These are phyloP conservation scores for Penicillium desertorum DNA, from an alignment of 495 filamentous ascomycete species.

Conservation along the genomic window DNA sequence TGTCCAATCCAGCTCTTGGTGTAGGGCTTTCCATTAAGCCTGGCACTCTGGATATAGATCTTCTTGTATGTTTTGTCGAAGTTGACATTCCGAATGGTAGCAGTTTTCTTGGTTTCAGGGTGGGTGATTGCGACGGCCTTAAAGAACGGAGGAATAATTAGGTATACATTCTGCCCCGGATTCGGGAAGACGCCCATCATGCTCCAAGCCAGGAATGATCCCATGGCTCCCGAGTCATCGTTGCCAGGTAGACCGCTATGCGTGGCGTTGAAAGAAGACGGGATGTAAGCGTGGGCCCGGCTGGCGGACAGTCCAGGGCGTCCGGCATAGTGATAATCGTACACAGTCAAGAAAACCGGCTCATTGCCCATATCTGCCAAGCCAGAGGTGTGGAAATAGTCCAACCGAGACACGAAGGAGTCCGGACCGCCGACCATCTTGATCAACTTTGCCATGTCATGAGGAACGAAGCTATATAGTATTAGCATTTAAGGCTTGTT, in stretches of 20 bases:
- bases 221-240: constrained; percentile 63
- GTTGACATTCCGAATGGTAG: constrained; percentile 59
- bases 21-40: constrained; percentile 63
- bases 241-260: constrained; percentile 65
- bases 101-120: constrained; percentile 58
- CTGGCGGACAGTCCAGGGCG: constrained; percentile 62
- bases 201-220: constrained; percentile 58
- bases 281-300: constrained; percentile 65
- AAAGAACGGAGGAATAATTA: constrained; percentile 69
- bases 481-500: background rate
- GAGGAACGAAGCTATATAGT: constrained; percentile 58
- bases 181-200: constrained; percentile 63
- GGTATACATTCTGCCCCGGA: constrained; percentile 65
- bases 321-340: constrained; percentile 71
- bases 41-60: constrained; percentile 70
- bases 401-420: constrained; percentile 58
- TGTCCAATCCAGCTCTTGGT: constrained; percentile 72
- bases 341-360: constrained; percentile 67
- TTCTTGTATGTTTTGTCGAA: constrained; percentile 57
- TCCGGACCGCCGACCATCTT: constrained; percentile 57
- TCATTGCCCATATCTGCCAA: constrained; percentile 74
- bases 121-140: constrained; percentile 61
- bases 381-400: constrained; percentile 64
- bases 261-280: constrained; percentile 59
- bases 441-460: constrained; percentile 65